Conservation (phyloP, 257 asterid genomes). For the Pogostemon cablin region DNA sequence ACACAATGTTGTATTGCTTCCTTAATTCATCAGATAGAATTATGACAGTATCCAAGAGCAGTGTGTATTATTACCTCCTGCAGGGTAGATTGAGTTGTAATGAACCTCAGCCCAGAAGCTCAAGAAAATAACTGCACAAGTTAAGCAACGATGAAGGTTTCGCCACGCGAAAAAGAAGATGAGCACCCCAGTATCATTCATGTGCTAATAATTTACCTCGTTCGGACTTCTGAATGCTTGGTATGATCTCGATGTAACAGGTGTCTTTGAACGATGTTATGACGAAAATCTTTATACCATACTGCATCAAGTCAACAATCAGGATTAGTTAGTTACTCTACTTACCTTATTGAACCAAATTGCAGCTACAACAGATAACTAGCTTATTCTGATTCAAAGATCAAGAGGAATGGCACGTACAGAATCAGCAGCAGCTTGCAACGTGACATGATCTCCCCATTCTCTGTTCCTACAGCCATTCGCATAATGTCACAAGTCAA, state of each 20-base stretch:
- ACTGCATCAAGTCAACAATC: conserved; percentile 61
- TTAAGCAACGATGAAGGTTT: conserved; percentile 1
- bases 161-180: neutral
- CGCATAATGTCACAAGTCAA: conserved; percentile 32
- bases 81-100: conserved; percentile 92
- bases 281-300: conserved; percentile 88
- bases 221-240: conserved; percentile 81
- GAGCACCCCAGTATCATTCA: neutral
- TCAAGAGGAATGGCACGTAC: conserved; percentile 42
- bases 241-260: conserved; percentile 93
- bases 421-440: conserved; percentile 98
- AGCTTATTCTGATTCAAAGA: neutral
- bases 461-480: conserved; percentile 68
- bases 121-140: conserved; percentile 76
- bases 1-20: neutral
- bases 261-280: conserved; percentile 94
- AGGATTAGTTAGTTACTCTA: conserved; percentile 28
- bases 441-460: conserved; percentile 99
- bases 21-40: no score
- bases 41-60: no score
- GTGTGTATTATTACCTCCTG: conserved; percentile 63
- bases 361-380: neutral
- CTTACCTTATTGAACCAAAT: neutral
- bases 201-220: conserved; percentile 57
- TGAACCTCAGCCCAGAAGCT: conserved; percentile 99